These are phyloP conservation scores for Debaryomycetaceae sp. DNA, from an alignment of 1,139 yeast species.

Conservation along the genomic window DNA sequence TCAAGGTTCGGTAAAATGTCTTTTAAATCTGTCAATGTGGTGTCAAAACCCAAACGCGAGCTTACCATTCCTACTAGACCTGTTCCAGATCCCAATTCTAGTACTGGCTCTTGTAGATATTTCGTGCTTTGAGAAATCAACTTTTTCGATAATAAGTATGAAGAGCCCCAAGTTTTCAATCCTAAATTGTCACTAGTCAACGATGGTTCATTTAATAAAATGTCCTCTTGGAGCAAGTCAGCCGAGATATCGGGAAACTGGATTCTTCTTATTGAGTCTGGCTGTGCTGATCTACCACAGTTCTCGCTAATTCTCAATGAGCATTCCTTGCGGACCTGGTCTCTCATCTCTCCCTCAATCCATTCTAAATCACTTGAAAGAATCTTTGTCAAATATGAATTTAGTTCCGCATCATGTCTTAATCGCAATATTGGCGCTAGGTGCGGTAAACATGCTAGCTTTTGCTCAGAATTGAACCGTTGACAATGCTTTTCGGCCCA, in stretches of 20 bases:
- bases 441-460: conserved; percentile 25
- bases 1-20: conserved; percentile 69
- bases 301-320: conserved; percentile 71
- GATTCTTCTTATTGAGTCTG: conserved; percentile 57
- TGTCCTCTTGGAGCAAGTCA: conserved; percentile 13
- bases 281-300: conserved; percentile 85
- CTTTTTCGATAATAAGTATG: conserved; percentile 63
- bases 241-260: conserved; percentile 28
- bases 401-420: conserved; percentile 23
- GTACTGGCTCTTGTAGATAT: conserved; percentile 40
- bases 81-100: conserved; percentile 93
- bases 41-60: conserved; percentile 44
- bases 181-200: conserved; percentile 86
- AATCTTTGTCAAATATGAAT: conserved; percentile 63
- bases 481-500: conserved; percentile 44
- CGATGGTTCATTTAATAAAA: conserved; percentile 73
- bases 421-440: conserved; percentile 22
- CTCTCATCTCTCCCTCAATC: conserved; percentile 39
- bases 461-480: conserved; percentile 20
- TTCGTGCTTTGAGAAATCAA: conserved; percentile 23
- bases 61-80: conserved; percentile 82
- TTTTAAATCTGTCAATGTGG: conserved; percentile 71
- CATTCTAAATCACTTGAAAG: conserved; percentile 56
- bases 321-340: conserved; percentile 50
- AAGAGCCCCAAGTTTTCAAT: conserved; percentile 94